These are phyloP conservation scores for Liquidambar formosana DNA, from an alignment of 164 flowering plant species.

Conservation along the genomic window DNA sequence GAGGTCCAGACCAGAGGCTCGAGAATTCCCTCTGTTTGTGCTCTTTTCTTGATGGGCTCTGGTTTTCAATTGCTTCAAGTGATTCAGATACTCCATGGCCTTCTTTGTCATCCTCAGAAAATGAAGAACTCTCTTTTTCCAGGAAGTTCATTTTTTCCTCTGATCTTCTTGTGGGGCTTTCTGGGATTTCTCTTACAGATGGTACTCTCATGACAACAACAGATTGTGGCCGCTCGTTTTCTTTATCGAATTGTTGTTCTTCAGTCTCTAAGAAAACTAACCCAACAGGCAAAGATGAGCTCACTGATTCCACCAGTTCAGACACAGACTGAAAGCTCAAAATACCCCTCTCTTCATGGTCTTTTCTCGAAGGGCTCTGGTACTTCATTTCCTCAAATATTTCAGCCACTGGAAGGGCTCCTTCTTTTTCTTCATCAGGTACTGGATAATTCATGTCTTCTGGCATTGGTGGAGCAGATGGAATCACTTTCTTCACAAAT, in stretches of 20 bases:
- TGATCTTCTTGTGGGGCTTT: not conserved
- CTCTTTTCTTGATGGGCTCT: not conserved
- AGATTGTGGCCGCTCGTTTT: slow-evolving; percentile 19
- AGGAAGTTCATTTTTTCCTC: not conserved
- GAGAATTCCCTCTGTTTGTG: not conserved
- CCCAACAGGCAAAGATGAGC: slow-evolving; percentile 20
- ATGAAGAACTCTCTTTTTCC: not conserved
- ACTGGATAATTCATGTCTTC: slow-evolving; percentile 25
- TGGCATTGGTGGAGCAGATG: slow-evolving; percentile 42
- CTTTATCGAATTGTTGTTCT: slow-evolving; percentile 11
- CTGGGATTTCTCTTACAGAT: slow-evolving; percentile 3
- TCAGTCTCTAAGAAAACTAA: slow-evolving; percentile 8
- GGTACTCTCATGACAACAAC: slow-evolving; percentile 8
- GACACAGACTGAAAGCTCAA: slow-evolving; percentile 16
- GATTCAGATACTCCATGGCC: not conserved
- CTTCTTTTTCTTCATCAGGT: slow-evolving; percentile 18
- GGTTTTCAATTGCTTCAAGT: not conserved
- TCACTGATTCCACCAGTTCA: slow-evolving; percentile 20
- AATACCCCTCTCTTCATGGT: slow-evolving; percentile 13
- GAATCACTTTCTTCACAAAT: slow-evolving; percentile 16
- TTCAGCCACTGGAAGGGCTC: slow-evolving; percentile 5
- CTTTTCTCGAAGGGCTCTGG: slow-evolving; percentile 10
- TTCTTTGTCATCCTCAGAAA: not conserved
- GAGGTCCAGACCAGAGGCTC: not conserved
- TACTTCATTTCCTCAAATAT: slow-evolving; percentile 18